These are phyloP conservation scores for Candida insectalens DNA, from an alignment of 805 yeast genomes.

Conservation along the genomic window DNA sequence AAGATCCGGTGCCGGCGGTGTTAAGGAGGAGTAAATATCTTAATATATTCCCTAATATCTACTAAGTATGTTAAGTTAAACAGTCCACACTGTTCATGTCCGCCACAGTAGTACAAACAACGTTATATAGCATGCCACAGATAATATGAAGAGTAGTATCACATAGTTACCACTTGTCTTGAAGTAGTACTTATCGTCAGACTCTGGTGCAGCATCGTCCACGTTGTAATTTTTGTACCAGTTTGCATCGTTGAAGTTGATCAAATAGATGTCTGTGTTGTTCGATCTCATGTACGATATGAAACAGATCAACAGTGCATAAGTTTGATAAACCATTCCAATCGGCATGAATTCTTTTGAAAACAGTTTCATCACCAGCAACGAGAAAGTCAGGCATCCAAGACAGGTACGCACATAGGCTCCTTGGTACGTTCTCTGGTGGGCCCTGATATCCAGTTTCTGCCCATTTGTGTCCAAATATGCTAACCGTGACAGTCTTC, in stretches of 20 bases:
- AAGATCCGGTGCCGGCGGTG: conserved; percentile 77
- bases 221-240: conserved; percentile 12
- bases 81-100: conserved; percentile 25
- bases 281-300: conserved; percentile 26
- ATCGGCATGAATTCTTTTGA: conserved; percentile 53
- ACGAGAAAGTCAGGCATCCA: conserved; percentile 54
- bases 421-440: conserved; percentile 79
- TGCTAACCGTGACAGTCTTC: conserved; percentile 25
- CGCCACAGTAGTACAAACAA: conserved; percentile 40
- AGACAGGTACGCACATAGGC: conserved; percentile 70
- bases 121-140: conserved; percentile 40
- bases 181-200: conserved; percentile 27
- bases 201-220: conserved; percentile 3
- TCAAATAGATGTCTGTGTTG: conserved; percentile 24
- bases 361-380: conserved; percentile 57
- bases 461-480: conserved; percentile 29
- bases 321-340: conserved; percentile 55
- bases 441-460: conserved; percentile 50
- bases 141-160: conserved; percentile 37
- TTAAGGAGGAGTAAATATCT: conserved; percentile 71
- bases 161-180: conserved; percentile 57
- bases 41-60: no score
- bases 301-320: conserved; percentile 38
- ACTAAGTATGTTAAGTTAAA: no score
- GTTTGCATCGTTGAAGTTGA: conserved; percentile 15